These are phyloP conservation scores for Dothistroma pini DNA, from an alignment of 2,329 filamentous ascomycete species.

Conservation along the genomic window DNA sequence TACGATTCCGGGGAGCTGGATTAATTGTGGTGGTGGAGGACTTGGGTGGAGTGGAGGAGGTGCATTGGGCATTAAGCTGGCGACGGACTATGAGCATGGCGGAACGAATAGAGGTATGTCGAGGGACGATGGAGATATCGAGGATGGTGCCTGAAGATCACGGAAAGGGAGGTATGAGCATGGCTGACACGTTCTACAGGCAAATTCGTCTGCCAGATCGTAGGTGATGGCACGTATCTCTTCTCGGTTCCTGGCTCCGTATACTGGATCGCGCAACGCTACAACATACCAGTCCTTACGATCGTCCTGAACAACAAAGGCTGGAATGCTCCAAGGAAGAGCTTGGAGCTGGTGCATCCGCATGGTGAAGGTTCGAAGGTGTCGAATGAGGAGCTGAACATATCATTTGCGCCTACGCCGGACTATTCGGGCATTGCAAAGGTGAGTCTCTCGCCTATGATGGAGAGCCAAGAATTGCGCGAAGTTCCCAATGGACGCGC, in stretches of 20 bases:
- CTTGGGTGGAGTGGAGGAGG: conserved; percentile 77
- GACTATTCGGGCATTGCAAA: conserved; percentile 67
- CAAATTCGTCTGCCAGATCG: conserved; percentile 61
- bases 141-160: too few relatives aligned
- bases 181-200: background rate
- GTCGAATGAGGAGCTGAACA: conserved; percentile 62
- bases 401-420: conserved; percentile 62
- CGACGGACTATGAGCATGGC: conserved; percentile 52
- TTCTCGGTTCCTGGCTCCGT: conserved; percentile 63
- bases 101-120: conserved; percentile 45
- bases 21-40: conserved; percentile 77
- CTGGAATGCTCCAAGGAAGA: conserved; percentile 63
- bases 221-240: conserved; percentile 65
- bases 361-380: conserved; percentile 59
- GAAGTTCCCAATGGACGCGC: too few relatives aligned
- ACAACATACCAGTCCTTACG: conserved; percentile 62
- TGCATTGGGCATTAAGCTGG: conserved; percentile 72
- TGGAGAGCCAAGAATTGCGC: too few relatives aligned
- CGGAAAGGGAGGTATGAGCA: too few relatives aligned
- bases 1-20: conserved; percentile 66
- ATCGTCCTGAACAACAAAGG: conserved; percentile 68
- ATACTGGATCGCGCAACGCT: conserved; percentile 65
- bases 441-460: background rate
- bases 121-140: too few relatives aligned
- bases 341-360: conserved; percentile 62